Base-by-base conservation (phyloP, 2,329 filamentous ascomycete species). In the Teratosphaeria nubilosa region DNA sequence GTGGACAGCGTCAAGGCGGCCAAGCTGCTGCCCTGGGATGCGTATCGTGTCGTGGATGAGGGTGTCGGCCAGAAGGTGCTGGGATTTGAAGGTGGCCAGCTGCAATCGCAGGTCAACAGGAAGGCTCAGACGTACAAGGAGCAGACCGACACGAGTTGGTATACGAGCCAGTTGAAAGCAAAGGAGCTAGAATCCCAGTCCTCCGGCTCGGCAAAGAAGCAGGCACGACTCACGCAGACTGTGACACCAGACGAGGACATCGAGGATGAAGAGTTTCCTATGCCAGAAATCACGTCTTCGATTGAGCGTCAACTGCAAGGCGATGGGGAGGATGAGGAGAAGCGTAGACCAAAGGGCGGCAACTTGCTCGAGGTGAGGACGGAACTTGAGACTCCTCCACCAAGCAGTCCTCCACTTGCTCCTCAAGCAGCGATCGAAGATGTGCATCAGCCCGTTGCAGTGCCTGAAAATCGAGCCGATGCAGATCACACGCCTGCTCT, bases 1-100 rank as follows among this genome's bases (percentile, higher is more conserved):
- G 86, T 90, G 14, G 92, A 99, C 65, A 96, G 91, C 61, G 83
- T 97, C 52, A 79, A 83, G 58, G 88, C 89, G 6, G 90, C 90
- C 5, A 87, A 83, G 66, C 74, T 96, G 51, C 77, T 97, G 30
- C 87, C 92, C 0, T 99, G 95, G 94, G 80, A 87, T 60, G 79
- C 85, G 13, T 99, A 94, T 69, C 84, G 90, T 31, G 85, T 96
- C 0, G 77, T 96, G 3, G 88, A 94, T 63, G 90, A 96, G 71
- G 91, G 90, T 0, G 83, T 86, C 0, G 83, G 85, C 10, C 94
- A 99, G 73, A 90, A 88, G 65, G 80, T 91, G 1, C 76, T 99
- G 16, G 80, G 77, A 3, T 85, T 86, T 55, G 69, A 75, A 63
- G 77, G 80, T 63, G 86, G 85, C 1, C 84, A 80, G 56, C 77